Base-by-base conservation (phyloP, 129 eudicot genomes). In the Artemisia annua region DNA sequence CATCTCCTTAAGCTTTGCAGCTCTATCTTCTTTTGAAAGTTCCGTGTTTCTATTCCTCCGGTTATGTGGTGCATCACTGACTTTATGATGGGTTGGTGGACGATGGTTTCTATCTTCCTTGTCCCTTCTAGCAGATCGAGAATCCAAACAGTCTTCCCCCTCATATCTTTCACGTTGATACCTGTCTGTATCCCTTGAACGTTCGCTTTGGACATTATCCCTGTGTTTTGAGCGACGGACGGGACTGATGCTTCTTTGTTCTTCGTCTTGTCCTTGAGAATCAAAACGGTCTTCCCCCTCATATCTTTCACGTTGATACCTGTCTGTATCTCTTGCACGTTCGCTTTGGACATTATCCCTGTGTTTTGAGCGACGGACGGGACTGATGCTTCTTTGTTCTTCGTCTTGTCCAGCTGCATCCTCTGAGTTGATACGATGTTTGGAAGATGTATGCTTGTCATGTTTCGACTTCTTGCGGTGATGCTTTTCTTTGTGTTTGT, bases 11-110 rank as follows among this genome's bases (percentile, higher is more conserved):
- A 92, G 82, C 82, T 81, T 83, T 53, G 91, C 91, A 57, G 95
- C 96, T 69, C 95, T 87, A 58, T 92, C 96, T 71, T 89, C 98
- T 74, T 92, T 85, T 2, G 98, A 87, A 46, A 92, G 85, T 43
- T 82, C 78, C 76, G 44, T 63, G 57, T 77, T 49, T 6, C 62
- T 67, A 55, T 71, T 81, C 46, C 84, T 78, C 62, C 68, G 81
- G 67, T 74, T 73, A 66, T 82, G 68, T 22, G 44, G 64, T 3
- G 14, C 55, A 72, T 73, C 83, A 73, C 79, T 53, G n/a, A 76
- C 61, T 63, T 65, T 71, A 48, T 22, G 39, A 70, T 67, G 82
- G 7, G 52, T 66, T 39, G 80, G 66, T 60, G 74, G 78, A 17
- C 44, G 71, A 18, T 43, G 26, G 18, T 46, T 73, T 46, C 76